Percentiles rank a stretch among this genome's conserved stretches.
phyloP scores from a whole-genome alignment of 805 yeast species.

The Candida schatavii region DNA sequence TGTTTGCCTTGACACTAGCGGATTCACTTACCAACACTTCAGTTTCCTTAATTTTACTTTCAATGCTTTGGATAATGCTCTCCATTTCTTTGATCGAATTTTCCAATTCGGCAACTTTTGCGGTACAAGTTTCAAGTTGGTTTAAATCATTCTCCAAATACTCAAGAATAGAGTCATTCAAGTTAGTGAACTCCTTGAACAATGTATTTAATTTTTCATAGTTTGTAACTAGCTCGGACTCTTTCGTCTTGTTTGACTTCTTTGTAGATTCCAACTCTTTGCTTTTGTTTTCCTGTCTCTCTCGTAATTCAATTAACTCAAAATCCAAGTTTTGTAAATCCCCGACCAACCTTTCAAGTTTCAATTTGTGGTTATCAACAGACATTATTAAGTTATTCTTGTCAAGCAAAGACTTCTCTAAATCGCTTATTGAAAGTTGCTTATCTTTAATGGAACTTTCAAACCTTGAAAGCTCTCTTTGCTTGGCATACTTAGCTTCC shows the following conservation, averaged over 20 bases:
- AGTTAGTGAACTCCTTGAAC: slow-evolving; percentile 4
- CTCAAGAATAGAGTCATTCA: slow-evolving; percentile 11
- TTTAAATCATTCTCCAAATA: slow-evolving; percentile 21
- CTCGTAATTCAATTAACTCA: slow-evolving; percentile 7
- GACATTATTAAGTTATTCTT: slow-evolving; percentile 37
- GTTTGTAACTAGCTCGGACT: slow-evolving; percentile 4
- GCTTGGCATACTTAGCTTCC: slow-evolving; percentile 44
- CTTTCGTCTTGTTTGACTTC: slow-evolving; percentile 4
- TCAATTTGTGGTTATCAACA: slow-evolving; percentile 31
- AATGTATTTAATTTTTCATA: slow-evolving; percentile 7
- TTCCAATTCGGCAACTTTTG: slow-evolving; percentile 21
- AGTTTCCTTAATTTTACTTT: slow-evolving; percentile 23
- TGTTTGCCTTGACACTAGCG: slow-evolving; percentile 56
- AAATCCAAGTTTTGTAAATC: slow-evolving; percentile 6
- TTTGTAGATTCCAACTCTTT: slow-evolving; percentile 7
- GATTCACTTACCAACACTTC: slow-evolving; percentile 53
- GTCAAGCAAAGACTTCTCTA: slow-evolving; percentile 52
- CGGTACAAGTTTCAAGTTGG: slow-evolving; percentile 23
- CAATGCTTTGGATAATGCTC: slow-evolving; percentile 19
- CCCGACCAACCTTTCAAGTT: slow-evolving; percentile 14
- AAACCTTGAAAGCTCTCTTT: slow-evolving; percentile 42
- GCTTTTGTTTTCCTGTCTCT: slow-evolving; percentile 4
- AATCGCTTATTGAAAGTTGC: slow-evolving; percentile 47
- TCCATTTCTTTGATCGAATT: slow-evolving; percentile 10
- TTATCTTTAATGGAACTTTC: slow-evolving; percentile 55